A percentile compares a stretch with the other conserved stretches of the same genome.
phyloP scores from a whole-genome alignment of 495 filamentous ascomycete species.

The Aspergillus steynii region DNA sequence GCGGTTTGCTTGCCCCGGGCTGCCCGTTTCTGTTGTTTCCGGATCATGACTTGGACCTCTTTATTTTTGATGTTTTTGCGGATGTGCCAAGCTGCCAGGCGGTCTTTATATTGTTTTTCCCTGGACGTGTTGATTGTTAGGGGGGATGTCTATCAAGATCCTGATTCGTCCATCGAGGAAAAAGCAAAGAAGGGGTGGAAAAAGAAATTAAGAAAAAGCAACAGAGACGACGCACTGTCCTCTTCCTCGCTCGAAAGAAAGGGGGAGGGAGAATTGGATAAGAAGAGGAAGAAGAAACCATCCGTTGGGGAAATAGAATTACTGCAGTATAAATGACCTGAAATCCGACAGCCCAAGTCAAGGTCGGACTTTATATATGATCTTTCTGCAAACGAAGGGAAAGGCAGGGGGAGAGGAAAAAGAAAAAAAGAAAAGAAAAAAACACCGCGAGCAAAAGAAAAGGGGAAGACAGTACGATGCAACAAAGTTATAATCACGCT shows the following conservation, averaged over 20 bases:
- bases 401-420: slow-evolving; percentile 5
- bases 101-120: slow-evolving; percentile 52
- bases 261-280: slow-evolving; percentile 3
- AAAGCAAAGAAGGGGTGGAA: slow-evolving; percentile 11
- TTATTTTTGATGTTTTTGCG: slow-evolving; percentile 48
- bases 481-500: slow-evolving; percentile 41
- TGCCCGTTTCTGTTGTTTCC: slow-evolving; percentile 44
- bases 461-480: slow-evolving; percentile 38
- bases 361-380: not conserved
- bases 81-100: slow-evolving; percentile 44
- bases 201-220: slow-evolving; percentile 18
- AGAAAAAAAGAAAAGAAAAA: slow-evolving; percentile 11
- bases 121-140: slow-evolving; percentile 28
- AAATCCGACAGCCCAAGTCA: not conserved
- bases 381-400: not conserved
- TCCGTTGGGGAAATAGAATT: not conserved
- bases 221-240: slow-evolving; percentile 5
- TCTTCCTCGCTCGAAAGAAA: slow-evolving; percentile 2
- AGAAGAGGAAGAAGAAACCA: not conserved
- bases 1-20: slow-evolving; percentile 44
- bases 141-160: slow-evolving; percentile 1
- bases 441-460: slow-evolving; percentile 10
- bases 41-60: slow-evolving; percentile 45
- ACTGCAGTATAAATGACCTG: not conserved
- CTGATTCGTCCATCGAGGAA: slow-evolving; percentile 11